Conservation (phyloP, 2,329 filamentous ascomycete species). For the Exophiala phaeomuriformis region DNA sequence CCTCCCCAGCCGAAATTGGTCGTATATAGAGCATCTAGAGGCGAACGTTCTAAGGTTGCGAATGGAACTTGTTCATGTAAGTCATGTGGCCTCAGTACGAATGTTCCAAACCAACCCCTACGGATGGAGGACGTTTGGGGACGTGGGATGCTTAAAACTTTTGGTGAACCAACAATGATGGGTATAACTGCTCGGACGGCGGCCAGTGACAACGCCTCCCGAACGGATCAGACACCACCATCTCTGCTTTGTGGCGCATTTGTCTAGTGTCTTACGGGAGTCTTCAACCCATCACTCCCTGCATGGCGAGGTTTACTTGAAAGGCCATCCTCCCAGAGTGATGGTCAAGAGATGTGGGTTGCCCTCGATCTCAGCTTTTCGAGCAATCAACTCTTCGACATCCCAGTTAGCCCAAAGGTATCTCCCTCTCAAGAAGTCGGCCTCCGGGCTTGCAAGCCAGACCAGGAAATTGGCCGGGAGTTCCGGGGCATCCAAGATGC, state of each 20-base stretch:
- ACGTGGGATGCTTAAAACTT: too few species aligned
- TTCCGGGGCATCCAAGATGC: slow-evolving; percentile 13
- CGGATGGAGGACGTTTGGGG: too few species aligned
- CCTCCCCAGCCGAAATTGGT: not conserved
- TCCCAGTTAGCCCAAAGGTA: slow-evolving; percentile 38
- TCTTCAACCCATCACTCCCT: too few species aligned
- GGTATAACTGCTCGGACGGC: too few species aligned
- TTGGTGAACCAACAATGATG: too few species aligned
- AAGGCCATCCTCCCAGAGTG: slow-evolving; percentile 21
- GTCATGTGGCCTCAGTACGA: too few species aligned
- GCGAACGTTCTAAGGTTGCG: too few species aligned
- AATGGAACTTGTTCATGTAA: too few species aligned
- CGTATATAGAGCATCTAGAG: not conserved
- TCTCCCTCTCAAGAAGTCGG: slow-evolving; percentile 35
- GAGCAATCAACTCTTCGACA: slow-evolving; percentile 39
- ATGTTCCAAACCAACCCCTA: too few species aligned
- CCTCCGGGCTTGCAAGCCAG: slow-evolving; percentile 37
- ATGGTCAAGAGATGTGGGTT: slow-evolving; percentile 14
- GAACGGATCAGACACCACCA: too few species aligned
- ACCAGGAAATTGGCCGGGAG: slow-evolving; percentile 30
- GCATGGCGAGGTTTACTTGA: not conserved
- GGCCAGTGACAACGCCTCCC: too few species aligned
- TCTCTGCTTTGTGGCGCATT: not conserved
- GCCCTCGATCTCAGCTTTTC: slow-evolving; percentile 32
- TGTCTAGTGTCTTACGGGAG: not conserved